Base-by-base conservation (phyloP, 202 grass and related monocot genomes). In the Elaeis oleifera region DNA sequence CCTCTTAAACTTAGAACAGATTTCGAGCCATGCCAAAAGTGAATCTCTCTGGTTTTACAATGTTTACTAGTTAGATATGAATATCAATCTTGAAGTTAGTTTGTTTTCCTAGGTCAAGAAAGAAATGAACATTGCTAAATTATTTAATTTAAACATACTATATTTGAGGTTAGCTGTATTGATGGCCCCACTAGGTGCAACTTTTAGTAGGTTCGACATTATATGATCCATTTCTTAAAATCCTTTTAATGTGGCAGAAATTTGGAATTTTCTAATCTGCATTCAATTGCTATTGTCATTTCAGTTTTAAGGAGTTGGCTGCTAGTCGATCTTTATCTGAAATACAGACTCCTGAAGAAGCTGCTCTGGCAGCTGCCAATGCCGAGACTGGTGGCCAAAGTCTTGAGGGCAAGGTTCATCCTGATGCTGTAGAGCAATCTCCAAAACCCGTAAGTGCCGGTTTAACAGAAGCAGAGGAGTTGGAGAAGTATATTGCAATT, bases 251-350 rank as follows among this genome's bases (percentile, higher is more conserved):
- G 20, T 68, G 53, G 1, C 31, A 61, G 50, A 11, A 17, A 18
- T 62, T 73, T 57, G 21, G 23, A 25, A 25, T 61, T 62, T 51
- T 70, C 51, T 68, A 27, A 54, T 3, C 63, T 64, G 3, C 22
- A 49, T 39, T 27, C 55, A 44, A 49, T 49, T 74, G 17, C 56
- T 18, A 20, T 78, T 60, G 11, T 19, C 51, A 54, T 51, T 72
- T 9, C 80, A 99, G 94, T 65, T 85, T 99, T 18, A 99, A 86
- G 69, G 94, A 99, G 61, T 78, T 99, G 72, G 80, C 84, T 64
- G 58, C 75, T 3, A 78, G 68, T 79, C 88, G 69, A 55, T 79
- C 64, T 58, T 63, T 99, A 14, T 82, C 75, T 11, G 94, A 94
- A 69, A 75, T 99, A 82, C 73, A 71, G 55, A 82, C 74, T 56